Evolutionary conservation across 805 yeast species (phyloP), one percentile per base, ranked within the genome.

Genomic region (Pichia rugopelliculosa): DNA sequence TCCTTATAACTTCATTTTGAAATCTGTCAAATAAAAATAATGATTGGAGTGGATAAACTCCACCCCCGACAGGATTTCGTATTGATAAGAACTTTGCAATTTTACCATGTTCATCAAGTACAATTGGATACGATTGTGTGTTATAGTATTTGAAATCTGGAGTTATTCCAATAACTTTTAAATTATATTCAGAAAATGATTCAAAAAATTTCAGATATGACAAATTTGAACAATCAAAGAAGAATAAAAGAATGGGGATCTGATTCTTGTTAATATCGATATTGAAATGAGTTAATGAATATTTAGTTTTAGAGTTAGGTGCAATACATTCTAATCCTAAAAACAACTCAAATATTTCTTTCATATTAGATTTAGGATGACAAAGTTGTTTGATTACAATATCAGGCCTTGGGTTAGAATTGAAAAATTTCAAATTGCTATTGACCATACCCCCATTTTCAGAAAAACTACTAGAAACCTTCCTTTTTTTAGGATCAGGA

Each of bases 21-120:
- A 24, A 8, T 15, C 33, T 25, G 42, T 62, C 60, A 44, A 58
- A 61, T 10, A 64, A 24, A 11, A 66, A 23, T 7, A 66, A 52
- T 18, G 64, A 57, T 13, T 61, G 59, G 21, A 64, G 41, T 0
- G 70, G 68, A 50, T 58, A 67, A 13, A 57, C 41, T 1, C 67
- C 69, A 24, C 71, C 71, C 22, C 71, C 71, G 9, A 66, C 47
- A 3, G 71, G 71, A 48, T 66, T 65, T 25, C 58, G 41, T 25
- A 63, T 34, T 2, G 48, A 45, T 41, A 66, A 49, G 2, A 34
- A 23, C 38, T 50, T 53, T n/a, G 65, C 56, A 30, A 65, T 44
- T 10, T 33, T 21, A 2, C 68, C 69, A n/a, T 48, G 40, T 11
- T 48, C 6, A 48, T 65, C 70, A 18, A 58, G 36, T 11, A 65